These are phyloP conservation scores for Neoarthrinium moseri DNA, from an alignment of 2,329 filamentous ascomycete species.

Conservation along the genomic window DNA sequence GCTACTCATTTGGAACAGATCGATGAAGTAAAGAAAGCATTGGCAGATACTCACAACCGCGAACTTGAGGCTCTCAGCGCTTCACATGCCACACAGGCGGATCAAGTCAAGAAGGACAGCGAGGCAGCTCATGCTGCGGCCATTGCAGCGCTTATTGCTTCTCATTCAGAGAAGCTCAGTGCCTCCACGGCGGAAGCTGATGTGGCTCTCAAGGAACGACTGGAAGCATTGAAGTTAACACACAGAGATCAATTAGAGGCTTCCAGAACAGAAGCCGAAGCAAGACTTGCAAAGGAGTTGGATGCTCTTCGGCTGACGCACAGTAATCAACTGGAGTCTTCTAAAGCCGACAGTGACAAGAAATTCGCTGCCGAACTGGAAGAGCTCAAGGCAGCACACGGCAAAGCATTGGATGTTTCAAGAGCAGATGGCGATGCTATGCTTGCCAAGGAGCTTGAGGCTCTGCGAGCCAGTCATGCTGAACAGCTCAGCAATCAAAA, in stretches of 20 bases:
- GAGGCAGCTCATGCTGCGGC: slow-evolving; percentile 20
- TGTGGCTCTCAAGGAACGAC: slow-evolving; percentile 18
- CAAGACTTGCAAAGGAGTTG: slow-evolving; percentile 11
- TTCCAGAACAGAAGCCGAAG: slow-evolving; percentile 24
- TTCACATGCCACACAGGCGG: slow-evolving; percentile 18
- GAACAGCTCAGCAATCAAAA: slow-evolving; percentile 5
- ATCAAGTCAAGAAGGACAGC: slow-evolving; percentile 17
- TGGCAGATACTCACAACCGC: slow-evolving; percentile 6
- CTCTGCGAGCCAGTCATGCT: slow-evolving; percentile 5
- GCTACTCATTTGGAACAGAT: slow-evolving; percentile 10
- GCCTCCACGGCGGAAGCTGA: slow-evolving; percentile 14
- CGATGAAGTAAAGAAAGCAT: slow-evolving; percentile 7
- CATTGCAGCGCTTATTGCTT: slow-evolving; percentile 21
- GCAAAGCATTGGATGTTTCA: slow-evolving; percentile 24
- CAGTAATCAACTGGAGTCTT: slow-evolving; percentile 2
- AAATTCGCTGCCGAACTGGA: slow-evolving; percentile 22
- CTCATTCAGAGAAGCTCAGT: slow-evolving; percentile 19
- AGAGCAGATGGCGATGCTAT: slow-evolving; percentile 24
- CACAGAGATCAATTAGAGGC: slow-evolving; percentile 25
- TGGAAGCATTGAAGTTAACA: slow-evolving; percentile 21
- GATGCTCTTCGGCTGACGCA: slow-evolving; percentile 6
- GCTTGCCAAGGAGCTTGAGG: neutral
- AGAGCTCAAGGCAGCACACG: slow-evolving; percentile 21
- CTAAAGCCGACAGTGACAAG: slow-evolving; percentile 13
- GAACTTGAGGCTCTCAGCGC: slow-evolving; percentile 14